A percentile compares a stretch with the other conserved stretches of the same genome.
Conservation (phyloP, 2,329 filamentous ascomycete species). For the Nigrospora oryzae region DNA sequence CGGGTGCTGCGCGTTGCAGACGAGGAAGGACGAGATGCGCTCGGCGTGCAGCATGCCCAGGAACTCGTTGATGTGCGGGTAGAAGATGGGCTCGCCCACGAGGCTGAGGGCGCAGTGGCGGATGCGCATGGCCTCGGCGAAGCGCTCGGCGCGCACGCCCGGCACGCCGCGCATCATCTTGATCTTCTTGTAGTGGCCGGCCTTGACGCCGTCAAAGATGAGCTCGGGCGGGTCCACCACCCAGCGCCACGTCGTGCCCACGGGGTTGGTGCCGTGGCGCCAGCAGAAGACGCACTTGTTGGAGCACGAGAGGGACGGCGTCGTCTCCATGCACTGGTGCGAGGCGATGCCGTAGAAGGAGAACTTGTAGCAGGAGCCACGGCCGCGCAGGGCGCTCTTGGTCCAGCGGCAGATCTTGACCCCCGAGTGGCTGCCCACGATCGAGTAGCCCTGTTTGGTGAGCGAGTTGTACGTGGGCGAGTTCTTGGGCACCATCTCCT, state of each 20-base stretch:
- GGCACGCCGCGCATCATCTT: conserved; percentile 94
- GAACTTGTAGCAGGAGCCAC: conserved; percentile 95
- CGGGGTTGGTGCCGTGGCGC: conserved; percentile 95
- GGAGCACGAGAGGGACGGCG: conserved; percentile 86
- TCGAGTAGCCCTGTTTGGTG: conserved; percentile 94
- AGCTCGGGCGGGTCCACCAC: conserved; percentile 82
- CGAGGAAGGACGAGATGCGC: conserved; percentile 86
- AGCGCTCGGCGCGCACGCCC: conserved; percentile 84
- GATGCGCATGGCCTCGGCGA: conserved; percentile 86
- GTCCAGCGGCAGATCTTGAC: conserved; percentile 99
- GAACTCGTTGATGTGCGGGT: conserved; percentile 94
- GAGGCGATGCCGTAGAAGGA: conserved; percentile 96
- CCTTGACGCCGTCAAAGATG: conserved; percentile 86
- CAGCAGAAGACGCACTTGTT: conserved; percentile 99
- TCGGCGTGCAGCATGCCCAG: conserved; percentile 74
- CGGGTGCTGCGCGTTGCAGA: conserved; percentile 95
- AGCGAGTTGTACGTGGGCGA: conserved; percentile 84
- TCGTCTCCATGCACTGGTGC: conserved; percentile 97
- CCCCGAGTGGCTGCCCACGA: conserved; percentile 89
- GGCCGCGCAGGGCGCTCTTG: conserved; percentile 87
- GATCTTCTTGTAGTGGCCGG: conserved; percentile 93
- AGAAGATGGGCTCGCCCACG: conserved; percentile 98
- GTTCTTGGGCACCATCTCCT: conserved; percentile 89
- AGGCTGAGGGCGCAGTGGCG: conserved; percentile 86
- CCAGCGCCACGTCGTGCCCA: conserved; percentile 96